These are phyloP conservation scores for Mitragyna speciosa DNA, from an alignment of 257 asterid species.

Conservation along the genomic window DNA sequence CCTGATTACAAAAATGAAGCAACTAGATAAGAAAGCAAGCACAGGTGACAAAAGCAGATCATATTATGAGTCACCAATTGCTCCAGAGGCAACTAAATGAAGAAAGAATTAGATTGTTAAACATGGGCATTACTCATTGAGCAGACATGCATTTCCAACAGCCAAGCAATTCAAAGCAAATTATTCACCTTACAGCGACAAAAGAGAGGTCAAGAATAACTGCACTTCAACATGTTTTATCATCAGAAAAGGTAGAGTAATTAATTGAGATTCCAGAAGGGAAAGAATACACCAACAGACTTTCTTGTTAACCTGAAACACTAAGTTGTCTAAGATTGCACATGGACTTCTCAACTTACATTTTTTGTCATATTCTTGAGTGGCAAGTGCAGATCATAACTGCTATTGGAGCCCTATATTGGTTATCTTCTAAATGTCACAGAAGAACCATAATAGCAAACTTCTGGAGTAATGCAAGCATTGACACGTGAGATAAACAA, in stretches of 20 bases:
- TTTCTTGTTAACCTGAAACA: not conserved
- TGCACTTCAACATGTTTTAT: not conserved
- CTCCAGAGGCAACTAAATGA: not conserved
- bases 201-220: not conserved
- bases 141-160: not conserved
- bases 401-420: not conserved
- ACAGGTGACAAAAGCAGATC: not conserved
- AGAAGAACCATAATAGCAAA: not conserved
- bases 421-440: not conserved
- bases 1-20: conserved; percentile 42
- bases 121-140: not conserved
- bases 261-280: not conserved
- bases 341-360: not conserved
- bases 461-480: not conserved
- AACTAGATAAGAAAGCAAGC: not conserved
- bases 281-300: not conserved
- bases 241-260: not conserved
- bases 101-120: not conserved
- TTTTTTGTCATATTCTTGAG: not conserved
- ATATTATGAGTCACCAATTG: not conserved
- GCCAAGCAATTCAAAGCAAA: not conserved
- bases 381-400: not conserved
- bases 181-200: not conserved
- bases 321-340: not conserved
- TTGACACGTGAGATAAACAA: not conserved